Evolutionary conservation across 306 rosid genomes (phyloP).

Genomic region (Vicia sativa): DNA sequence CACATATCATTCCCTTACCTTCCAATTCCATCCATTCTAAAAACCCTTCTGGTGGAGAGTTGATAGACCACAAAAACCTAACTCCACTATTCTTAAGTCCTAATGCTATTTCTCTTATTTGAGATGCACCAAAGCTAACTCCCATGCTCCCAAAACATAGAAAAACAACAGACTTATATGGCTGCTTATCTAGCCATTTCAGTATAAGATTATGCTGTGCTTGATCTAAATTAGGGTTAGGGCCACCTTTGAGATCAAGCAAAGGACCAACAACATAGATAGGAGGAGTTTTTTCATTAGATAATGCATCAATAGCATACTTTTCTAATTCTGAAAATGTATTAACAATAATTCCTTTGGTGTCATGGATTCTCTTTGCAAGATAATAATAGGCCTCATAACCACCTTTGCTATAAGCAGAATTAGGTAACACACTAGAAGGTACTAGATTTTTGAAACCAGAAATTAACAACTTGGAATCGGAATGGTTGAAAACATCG

Average conservation of each 20-base stretch:
- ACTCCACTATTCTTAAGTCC: slow-evolving; percentile 54
- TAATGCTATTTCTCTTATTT: slow-evolving; percentile 57
- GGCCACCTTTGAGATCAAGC: no score
- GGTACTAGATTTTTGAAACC: slow-evolving; percentile 52
- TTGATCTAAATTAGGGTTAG: no score
- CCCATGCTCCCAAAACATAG: slow-evolving; percentile 72
- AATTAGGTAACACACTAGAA: slow-evolving; percentile 45
- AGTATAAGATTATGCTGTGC: no score
- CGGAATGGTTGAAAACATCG: slow-evolving; percentile 43
- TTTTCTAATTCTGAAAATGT: slow-evolving; percentile 55
- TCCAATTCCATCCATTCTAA: no score
- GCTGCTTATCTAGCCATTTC: no score
- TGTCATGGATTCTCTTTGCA: slow-evolving; percentile 45
- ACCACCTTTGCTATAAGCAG: slow-evolving; percentile 48
- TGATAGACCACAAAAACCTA: slow-evolving; percentile 56
- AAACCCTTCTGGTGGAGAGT: no score
- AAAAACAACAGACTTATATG: slow-evolving; percentile 45
- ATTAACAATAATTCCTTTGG: slow-evolving; percentile 64
- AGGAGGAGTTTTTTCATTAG: slow-evolving; percentile 42
- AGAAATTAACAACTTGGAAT: slow-evolving; percentile 42
- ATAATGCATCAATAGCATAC: slow-evolving; percentile 38
- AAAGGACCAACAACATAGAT: no score
- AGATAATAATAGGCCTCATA: slow-evolving; percentile 45
- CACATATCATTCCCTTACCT: no score
- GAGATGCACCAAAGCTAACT: slow-evolving; percentile 45